Conservation (phyloP, 345 rosid genomes). For the sweet orange (Citrus sinensis) region DVS_A1.0 CM039169.1:33860001-33860500, state of each 20-base stretch:
- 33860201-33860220: background rate
- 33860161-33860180: background rate
- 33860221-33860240: background rate
- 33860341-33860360: background rate
- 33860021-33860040: too few species aligned
- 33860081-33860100: too few species aligned
- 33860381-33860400: background rate
- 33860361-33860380: background rate
- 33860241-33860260: background rate
- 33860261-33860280: background rate
- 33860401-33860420: too few species aligned
- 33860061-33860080: too few species aligned
- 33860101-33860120: too few species aligned
- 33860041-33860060: too few species aligned
- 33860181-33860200: background rate
- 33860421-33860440: too few species aligned
- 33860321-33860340: background rate
- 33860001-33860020: too few species aligned
- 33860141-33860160: background rate
- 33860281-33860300: background rate
- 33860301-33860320: background rate
- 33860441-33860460: too few species aligned
- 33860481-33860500: too few species aligned
- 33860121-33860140: background rate
- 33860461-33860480: too few species aligned